phyloP scores from a whole-genome alignment of 2,329 filamentous ascomycete species.

The Mollisiaceae sp. region DNA sequence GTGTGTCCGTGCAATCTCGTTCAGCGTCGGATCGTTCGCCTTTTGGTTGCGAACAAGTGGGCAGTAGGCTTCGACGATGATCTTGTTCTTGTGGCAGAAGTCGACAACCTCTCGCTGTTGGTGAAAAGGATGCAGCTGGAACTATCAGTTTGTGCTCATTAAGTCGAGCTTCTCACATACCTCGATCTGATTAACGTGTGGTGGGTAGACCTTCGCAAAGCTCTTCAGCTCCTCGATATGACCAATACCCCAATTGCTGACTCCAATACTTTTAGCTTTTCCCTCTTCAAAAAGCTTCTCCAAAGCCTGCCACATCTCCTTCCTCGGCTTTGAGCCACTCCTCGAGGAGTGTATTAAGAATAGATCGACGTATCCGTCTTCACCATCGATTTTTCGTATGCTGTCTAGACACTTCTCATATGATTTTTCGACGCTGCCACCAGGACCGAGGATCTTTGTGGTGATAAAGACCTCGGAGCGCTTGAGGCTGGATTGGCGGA shows the following conservation, averaged over 20 bases:
- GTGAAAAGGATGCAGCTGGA: slow-evolving; percentile 69
- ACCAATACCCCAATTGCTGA: slow-evolving; percentile 72
- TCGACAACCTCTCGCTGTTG: slow-evolving; percentile 62
- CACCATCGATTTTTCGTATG: slow-evolving; percentile 62
- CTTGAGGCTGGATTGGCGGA: slow-evolving; percentile 59
- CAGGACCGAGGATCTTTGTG: slow-evolving; percentile 67
- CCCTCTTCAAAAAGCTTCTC: slow-evolving; percentile 66
- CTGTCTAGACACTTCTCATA: slow-evolving; percentile 65
- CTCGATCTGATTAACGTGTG: slow-evolving; percentile 75
- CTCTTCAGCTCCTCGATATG: slow-evolving; percentile 72
- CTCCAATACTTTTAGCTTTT: slow-evolving; percentile 68
- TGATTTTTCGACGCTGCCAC: slow-evolving; percentile 58
- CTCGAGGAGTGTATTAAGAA: slow-evolving; percentile 72
- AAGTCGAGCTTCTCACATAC: slow-evolving; percentile 49
- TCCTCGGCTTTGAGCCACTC: slow-evolving; percentile 58
- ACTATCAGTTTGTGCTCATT: slow-evolving; percentile 65
- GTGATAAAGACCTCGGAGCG: slow-evolving; percentile 70
- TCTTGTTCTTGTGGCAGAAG: slow-evolving; percentile 52
- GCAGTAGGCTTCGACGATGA: slow-evolving; percentile 58
- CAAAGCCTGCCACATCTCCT: slow-evolving; percentile 69
- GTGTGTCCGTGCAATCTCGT: slow-evolving; percentile 62
- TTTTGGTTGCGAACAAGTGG: slow-evolving; percentile 66
- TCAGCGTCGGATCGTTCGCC: slow-evolving; percentile 62
- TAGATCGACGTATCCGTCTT: slow-evolving; percentile 70
- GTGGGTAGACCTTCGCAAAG: slow-evolving; percentile 70